Evolutionary conservation across 352 stramenopile species (phyloP).

Genomic region (Pythium coloratum): DNA sequence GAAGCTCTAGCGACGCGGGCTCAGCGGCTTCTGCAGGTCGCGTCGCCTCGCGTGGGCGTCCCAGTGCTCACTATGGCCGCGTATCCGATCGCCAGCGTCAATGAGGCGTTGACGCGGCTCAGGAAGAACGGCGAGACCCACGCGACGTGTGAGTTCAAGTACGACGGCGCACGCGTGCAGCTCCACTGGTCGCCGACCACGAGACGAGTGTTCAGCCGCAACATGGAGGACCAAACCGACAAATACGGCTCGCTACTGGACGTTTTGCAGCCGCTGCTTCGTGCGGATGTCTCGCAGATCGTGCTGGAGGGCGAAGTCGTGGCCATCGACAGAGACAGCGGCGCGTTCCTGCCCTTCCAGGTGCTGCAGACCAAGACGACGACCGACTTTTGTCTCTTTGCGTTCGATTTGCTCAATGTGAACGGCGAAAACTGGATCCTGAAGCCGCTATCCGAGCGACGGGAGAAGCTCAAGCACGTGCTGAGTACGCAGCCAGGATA

Average conservation of each 20-base stretch:
- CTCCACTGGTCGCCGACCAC: conserved; percentile 41
- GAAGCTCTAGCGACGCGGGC: conserved; percentile 30
- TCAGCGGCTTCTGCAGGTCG: conserved; percentile 30
- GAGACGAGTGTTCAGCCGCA: conserved; percentile 77
- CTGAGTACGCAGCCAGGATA: conserved; percentile 39
- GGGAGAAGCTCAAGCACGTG: conserved; percentile 35
- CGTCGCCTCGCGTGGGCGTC: conserved; percentile 43
- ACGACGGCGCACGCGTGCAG: conserved; percentile 80
- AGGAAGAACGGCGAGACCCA: conserved; percentile 33
- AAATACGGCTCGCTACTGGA: conserved; percentile 63
- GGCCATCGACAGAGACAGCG: conserved; percentile 51
- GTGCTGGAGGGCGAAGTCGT: conserved; percentile 82
- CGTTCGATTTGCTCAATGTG: conserved; percentile 69
- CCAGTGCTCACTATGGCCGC: conserved; percentile 82
- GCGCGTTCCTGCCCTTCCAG: conserved; percentile 69
- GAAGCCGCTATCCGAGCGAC: conserved; percentile 43
- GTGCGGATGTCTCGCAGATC: conserved; percentile 32
- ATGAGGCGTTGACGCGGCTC: conserved; percentile 45
- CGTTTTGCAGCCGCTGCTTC: conserved; percentile 37
- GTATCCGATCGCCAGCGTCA: conserved; percentile 68
- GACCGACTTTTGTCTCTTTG: conserved; percentile 75
- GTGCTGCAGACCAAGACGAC: conserved; percentile 75
- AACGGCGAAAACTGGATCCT: conserved; percentile 34
- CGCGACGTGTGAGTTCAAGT: conserved; percentile 83
- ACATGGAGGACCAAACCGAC: conserved; percentile 78